Conservation (phyloP, 306 rosid species). For the Phaseolus lunatus region DNA sequence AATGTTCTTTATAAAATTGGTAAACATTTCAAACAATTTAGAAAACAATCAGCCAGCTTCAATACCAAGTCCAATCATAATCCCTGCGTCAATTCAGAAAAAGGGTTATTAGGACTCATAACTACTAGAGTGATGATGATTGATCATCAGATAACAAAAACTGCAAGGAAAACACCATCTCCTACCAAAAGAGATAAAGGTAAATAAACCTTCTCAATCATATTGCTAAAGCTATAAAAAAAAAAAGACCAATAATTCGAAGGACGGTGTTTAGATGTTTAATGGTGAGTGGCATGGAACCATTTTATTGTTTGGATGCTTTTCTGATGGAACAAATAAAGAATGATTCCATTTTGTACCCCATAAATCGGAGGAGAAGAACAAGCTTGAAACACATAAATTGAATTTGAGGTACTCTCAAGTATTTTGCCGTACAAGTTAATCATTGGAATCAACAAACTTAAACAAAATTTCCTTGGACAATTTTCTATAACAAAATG, state of each 20-base stretch:
- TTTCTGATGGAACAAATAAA: background rate
- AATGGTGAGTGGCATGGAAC: background rate
- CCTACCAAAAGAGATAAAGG: background rate
- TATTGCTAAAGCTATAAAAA: background rate
- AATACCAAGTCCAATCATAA: conserved; percentile 46
- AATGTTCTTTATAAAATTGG: conserved; percentile 44
- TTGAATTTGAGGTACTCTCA: too few relatives aligned
- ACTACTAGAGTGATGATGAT: background rate
- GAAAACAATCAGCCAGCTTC: conserved; percentile 45
- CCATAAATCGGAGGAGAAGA: background rate
- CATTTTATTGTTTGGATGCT: background rate
- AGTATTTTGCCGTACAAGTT: too few relatives aligned
- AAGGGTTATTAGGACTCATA: conserved; percentile 19
- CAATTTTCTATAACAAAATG: too few relatives aligned
- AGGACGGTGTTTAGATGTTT: background rate
- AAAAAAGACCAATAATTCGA: background rate
- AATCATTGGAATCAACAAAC: too few relatives aligned
- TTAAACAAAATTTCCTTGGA: too few relatives aligned
- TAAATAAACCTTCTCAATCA: background rate
- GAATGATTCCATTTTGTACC: background rate
- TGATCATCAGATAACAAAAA: background rate
- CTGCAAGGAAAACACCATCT: conserved; percentile 5
- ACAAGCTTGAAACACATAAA: background rate
- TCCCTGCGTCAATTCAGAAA: conserved; percentile 48
- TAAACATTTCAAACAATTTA: conserved; percentile 37